These are phyloP conservation scores for Ophiostoma sp. DNA, from an alignment of 2,329 filamentous ascomycete genomes.

Conservation along the genomic window DNA sequence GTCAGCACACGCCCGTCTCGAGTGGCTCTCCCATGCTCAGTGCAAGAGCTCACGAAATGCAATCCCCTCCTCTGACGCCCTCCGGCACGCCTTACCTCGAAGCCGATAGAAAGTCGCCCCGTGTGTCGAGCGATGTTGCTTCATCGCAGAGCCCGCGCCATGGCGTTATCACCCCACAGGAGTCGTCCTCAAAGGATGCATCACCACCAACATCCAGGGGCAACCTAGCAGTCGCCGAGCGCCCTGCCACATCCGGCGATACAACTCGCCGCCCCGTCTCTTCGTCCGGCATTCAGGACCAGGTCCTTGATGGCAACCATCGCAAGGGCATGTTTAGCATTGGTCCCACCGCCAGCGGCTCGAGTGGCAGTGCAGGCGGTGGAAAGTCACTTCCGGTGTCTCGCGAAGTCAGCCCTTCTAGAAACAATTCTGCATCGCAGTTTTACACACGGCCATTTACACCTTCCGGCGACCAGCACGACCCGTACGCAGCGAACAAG, in stretches of 20 bases:
- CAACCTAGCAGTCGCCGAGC: slow-evolving; percentile 42
- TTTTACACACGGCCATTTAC: slow-evolving; percentile 74
- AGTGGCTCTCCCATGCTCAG: slow-evolving; percentile 66
- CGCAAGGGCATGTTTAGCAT: slow-evolving; percentile 57
- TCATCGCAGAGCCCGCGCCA: slow-evolving; percentile 32
- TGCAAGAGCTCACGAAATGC: slow-evolving; percentile 68
- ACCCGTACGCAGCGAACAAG: slow-evolving; percentile 83
- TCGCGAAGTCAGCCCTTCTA: slow-evolving; percentile 64
- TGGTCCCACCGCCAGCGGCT: slow-evolving; percentile 38
- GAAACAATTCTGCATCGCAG: slow-evolving; percentile 58
- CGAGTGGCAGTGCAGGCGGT: slow-evolving; percentile 39
- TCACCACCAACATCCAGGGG: slow-evolving; percentile 44
- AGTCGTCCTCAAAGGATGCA: slow-evolving; percentile 62
- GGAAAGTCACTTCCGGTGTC: slow-evolving; percentile 57
- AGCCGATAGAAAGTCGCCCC: slow-evolving; percentile 36
- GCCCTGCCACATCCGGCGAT: slow-evolving; percentile 41
- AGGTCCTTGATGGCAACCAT: slow-evolving; percentile 40
- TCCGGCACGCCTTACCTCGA: slow-evolving; percentile 64
- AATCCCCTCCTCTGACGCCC: slow-evolving; percentile 87
- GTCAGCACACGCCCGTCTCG: slow-evolving; percentile 65
- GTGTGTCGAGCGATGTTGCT: slow-evolving; percentile 27
- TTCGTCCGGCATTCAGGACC: slow-evolving; percentile 39
- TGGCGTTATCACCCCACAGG: slow-evolving; percentile 63
- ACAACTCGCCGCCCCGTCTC: slow-evolving; percentile 44
- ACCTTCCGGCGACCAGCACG: slow-evolving; percentile 75